Base-by-base conservation (phyloP, 257 asterid species). In the Solanum chiquidenum region DNA sequence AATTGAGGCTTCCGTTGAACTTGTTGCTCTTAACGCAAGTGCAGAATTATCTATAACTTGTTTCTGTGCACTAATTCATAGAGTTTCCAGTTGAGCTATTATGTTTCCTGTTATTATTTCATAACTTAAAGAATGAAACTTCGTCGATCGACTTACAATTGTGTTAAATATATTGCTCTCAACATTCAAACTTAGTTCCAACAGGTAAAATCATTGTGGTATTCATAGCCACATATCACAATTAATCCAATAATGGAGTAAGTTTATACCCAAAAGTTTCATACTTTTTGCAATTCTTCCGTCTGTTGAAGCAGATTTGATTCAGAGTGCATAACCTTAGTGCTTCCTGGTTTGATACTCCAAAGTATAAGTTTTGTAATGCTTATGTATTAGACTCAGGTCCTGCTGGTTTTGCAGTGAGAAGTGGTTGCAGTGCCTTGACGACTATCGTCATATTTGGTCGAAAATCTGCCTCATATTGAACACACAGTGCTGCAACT, bases 361-460 rank as follows among this genome's bases (percentile, higher is more conserved):
- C 69, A 9, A 60, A 60, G 69, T 23, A 60, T 60, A 21, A 60
- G 0, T 9, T 62, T 0, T 62, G 71, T n/a, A 62, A n/a, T 62
- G 62, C 84, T 29, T 86, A 86, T 86, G 84, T 77, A 44, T 69
- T 75, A 25, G 88, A 21, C 12, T 86, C 88, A 12, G 88, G 83
- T 58, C 88, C 88, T 16, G 94, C 92, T 9, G 98, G 98, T 90
- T 96, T 96, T 5, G 99, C 89, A 89, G 92, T 96, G 89, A 94
- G 94, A 84, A 96, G 99, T 29, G 98, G 99, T 86, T 96, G 98
- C 92, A 96, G 89, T 83, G 99, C 99, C 94, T 96, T 96, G 29
- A 95, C 98, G 3, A 96, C 99, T 85, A 96, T 96, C 1, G 98
- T 96, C 99, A 96, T 96, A 88, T 96, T 96, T 31, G 99, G 99